phyloP scores from a whole-genome alignment of 345 rosid species.

The Bruguiera parviflora region DNA sequence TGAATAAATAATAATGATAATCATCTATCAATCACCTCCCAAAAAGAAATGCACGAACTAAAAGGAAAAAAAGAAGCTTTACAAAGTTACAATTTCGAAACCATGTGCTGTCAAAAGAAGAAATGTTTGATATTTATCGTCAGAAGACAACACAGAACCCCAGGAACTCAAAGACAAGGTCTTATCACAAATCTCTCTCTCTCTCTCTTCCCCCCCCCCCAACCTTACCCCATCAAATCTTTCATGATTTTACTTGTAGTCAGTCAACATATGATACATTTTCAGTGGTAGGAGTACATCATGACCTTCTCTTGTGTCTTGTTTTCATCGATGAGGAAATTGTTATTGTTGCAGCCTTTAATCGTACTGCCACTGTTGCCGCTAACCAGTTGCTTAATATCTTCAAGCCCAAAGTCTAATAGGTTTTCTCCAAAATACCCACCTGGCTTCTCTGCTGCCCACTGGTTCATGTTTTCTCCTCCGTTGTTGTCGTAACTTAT shows the following conservation, averaged over 20 bases:
- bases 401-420: slow-evolving; percentile 42
- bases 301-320: slow-evolving; percentile 47
- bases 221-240: slow-evolving; percentile 78
- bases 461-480: slow-evolving; percentile 26
- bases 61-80: slow-evolving; percentile 17
- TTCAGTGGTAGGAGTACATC: slow-evolving; percentile 46
- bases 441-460: slow-evolving; percentile 34
- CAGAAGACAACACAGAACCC: slow-evolving; percentile 33
- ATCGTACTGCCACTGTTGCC: slow-evolving; percentile 9
- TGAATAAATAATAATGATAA: slow-evolving; percentile 9
- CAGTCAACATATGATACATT: slow-evolving; percentile 29
- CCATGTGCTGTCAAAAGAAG: slow-evolving; percentile 43
- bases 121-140: slow-evolving; percentile 26
- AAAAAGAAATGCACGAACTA: slow-evolving; percentile 22
- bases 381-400: slow-evolving; percentile 62
- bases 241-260: slow-evolving; percentile 49
- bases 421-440: slow-evolving; percentile 40
- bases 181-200: slow-evolving; percentile 22
- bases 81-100: slow-evolving; percentile 5
- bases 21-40: slow-evolving; percentile 15
- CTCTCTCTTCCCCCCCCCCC: slow-evolving; percentile 7
- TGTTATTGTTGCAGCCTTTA: slow-evolving; percentile 12
- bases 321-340: slow-evolving; percentile 51
- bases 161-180: slow-evolving; percentile 26
- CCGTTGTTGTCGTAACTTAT: slow-evolving; percentile 26